These are phyloP conservation scores for Tolypocladium inflatum DNA, from an alignment of 2,329 filamentous ascomycete species.

Conservation along the genomic window DNA sequence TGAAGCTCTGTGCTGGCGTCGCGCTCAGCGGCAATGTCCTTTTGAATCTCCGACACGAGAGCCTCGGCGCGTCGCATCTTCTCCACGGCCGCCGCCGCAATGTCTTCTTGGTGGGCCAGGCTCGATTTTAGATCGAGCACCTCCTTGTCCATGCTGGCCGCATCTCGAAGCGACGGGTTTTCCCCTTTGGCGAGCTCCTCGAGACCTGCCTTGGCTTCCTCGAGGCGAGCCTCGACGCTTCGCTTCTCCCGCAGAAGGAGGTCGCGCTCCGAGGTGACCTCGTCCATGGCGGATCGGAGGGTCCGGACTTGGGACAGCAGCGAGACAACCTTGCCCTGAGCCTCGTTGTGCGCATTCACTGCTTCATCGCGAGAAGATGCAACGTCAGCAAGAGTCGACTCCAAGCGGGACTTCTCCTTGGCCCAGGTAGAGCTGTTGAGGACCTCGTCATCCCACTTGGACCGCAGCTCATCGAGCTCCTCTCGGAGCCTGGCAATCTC, in stretches of 20 bases:
- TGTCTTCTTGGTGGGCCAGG: slow-evolving; percentile 87
- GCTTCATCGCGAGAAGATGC: slow-evolving; percentile 90
- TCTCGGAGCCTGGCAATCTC: slow-evolving; percentile 87
- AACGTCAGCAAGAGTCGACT: slow-evolving; percentile 81
- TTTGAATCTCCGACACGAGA: slow-evolving; percentile 79
- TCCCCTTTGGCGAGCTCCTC: slow-evolving; percentile 82
- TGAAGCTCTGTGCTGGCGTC: slow-evolving; percentile 74
- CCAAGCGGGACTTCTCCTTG: slow-evolving; percentile 90
- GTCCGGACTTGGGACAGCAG: slow-evolving; percentile 82
- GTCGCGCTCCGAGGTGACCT: slow-evolving; percentile 77
- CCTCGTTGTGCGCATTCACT: slow-evolving; percentile 85
- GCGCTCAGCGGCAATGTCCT: slow-evolving; percentile 79
- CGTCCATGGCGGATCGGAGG: slow-evolving; percentile 76
- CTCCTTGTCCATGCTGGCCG: slow-evolving; percentile 80
- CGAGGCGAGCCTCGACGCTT: slow-evolving; percentile 71
- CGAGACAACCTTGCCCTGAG: slow-evolving; percentile 84
- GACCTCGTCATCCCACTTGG: slow-evolving; percentile 97
- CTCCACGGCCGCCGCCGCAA: slow-evolving; percentile 81
- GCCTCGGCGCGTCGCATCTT: slow-evolving; percentile 96
- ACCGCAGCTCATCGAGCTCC: slow-evolving; percentile 87
- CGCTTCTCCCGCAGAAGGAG: slow-evolving; percentile 81
- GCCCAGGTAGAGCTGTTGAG: slow-evolving; percentile 97
- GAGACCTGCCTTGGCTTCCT: slow-evolving; percentile 79
- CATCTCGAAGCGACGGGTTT: slow-evolving; percentile 80
- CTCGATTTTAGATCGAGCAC: slow-evolving; percentile 81